Percentiles rank a stretch among this genome's conserved stretches.
Conservation (phyloP, 106 monocot genomes). For the Apostasia shenzhenica region DNA sequence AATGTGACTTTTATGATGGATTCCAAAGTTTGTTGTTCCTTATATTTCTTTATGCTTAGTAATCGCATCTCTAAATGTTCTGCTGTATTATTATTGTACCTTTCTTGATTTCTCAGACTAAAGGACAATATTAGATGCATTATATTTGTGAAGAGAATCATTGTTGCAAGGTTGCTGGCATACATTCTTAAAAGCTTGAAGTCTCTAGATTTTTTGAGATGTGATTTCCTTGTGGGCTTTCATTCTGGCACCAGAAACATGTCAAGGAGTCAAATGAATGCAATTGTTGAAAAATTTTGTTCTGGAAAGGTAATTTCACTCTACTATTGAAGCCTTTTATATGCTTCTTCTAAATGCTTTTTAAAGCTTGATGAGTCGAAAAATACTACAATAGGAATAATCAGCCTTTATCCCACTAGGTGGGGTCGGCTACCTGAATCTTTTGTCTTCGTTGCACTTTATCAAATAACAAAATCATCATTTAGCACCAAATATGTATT, state of each 20-base stretch:
- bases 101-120: slow-evolving; percentile 26
- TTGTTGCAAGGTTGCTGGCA: slow-evolving; percentile 62
- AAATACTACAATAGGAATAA: too few species aligned
- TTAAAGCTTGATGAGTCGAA: too few species aligned
- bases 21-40: background rate
- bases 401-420: too few species aligned
- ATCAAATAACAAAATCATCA: too few species aligned
- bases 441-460: too few species aligned
- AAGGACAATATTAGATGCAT: slow-evolving; percentile 62
- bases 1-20: too few species aligned
- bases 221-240: slow-evolving; percentile 82
- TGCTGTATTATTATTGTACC: background rate
- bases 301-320: slow-evolving; percentile 62
- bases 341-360: too few species aligned
- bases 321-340: background rate
- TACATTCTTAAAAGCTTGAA: slow-evolving; percentile 52
- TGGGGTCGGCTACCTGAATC: too few species aligned
- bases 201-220: slow-evolving; percentile 66
- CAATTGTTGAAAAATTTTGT: slow-evolving; percentile 66
- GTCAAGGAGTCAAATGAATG: slow-evolving; percentile 62
- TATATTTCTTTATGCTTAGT: background rate
- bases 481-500: too few species aligned
- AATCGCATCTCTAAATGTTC: background rate
- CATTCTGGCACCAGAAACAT: slow-evolving; percentile 61
- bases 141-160: slow-evolving; percentile 87